Evolutionary conservation across 164 flowering plant species (phyloP), one percentile per base, ranked within the genome.

Genomic region (Stephania japonica): DNA sequence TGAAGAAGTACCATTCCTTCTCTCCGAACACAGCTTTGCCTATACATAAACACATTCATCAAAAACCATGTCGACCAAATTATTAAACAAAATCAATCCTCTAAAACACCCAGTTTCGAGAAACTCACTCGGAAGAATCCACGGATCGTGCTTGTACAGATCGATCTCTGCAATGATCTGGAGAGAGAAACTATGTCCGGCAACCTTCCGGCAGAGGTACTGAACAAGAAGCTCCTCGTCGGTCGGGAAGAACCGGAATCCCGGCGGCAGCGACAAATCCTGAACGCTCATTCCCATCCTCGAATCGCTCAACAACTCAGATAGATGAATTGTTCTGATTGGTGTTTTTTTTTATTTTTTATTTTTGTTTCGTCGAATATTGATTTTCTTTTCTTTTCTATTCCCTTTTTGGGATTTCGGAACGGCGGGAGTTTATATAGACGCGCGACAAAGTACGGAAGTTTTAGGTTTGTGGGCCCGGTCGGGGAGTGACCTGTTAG

Each of bases 1-100:
- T 87, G 77, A 93, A 93, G 61, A 93, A 93, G 65, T 91, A 93
- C 98, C 98, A 93, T 73, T 93, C 98, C 65, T 90, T 90, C 67
- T 93, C 98, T 12, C 98, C 98, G 69, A 91, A 91, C 18, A 78
- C 73, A 1, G 98, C 98, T 75, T 89, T 90, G 21, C 86, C 98
- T 93, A 78, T 16, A 72, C 73, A 59, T 6, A 18, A 19, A 11
- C 38, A 47, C 24, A 25, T 7, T 2, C 19, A 68, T 11, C 70
- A 41, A 32, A 10, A n/a, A n/a, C 18, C 19, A 1, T 32, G 38
- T 56, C 18, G 62, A 56, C 1, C 62, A n/a, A 68, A 43, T 16
- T 7, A 44, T 38, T 67, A 1, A 3, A 67, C 41, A 18, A 67
- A 18, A 67, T 3, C 49, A 19, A 13, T 24, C 41, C 18, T 14